Base-by-base conservation (phyloP, 2,329 filamentous ascomycete genomes). In the Hymenoscyphus fructigenus region DNA sequence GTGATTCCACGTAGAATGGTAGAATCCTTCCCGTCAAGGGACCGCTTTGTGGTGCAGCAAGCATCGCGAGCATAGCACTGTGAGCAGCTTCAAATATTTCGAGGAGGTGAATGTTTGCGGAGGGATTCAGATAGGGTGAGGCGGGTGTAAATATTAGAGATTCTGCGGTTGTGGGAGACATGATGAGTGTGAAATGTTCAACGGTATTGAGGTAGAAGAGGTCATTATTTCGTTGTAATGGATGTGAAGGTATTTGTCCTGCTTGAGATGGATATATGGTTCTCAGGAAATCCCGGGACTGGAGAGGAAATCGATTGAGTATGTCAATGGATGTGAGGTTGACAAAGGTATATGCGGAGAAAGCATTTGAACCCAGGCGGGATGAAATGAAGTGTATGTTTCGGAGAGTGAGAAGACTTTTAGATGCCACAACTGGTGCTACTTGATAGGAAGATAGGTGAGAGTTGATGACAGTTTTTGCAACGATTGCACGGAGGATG, bases 1-100 rank as follows among this genome's bases (percentile, higher is more conserved):
- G 79, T 1, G 85, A 85, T 66, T 90, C 85, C 23, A 90, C 84
- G 71, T 92, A 91, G 72, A 88, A 88, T 0, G 88, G 88, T 0
- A 91, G 77, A 68, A 90, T 83, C 69, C 83, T 85, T 2, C 83
- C 80, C 12, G 88, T 84, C 5, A 90, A 75, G 23, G 84, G 81
- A 1, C 85, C 83, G 64, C 87, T 89, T 66, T 85, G 83, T 1
- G 88, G 87, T 10, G 87, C 84, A 0, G 88, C 87, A 36, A 91
- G 84, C n/a, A 90, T 85, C 2, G 89, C 84, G 12, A 92, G 81
- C 75, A 88, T 86, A 32, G 90, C 83, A 66, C 86, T 88, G 74
- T 92, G 89, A 1, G 88, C 89, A 5, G 89, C 88, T 78, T 92
- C 89, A 70, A 91, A 91, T 29, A 90, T 86, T 50, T 88, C 84